A percentile compares a stretch with the other conserved stretches of the same genome.
These are phyloP conservation scores for Cordyceps cateniannulata DNA, from an alignment of 2,329 filamentous ascomycete genomes.

Conservation along the genomic window DNA sequence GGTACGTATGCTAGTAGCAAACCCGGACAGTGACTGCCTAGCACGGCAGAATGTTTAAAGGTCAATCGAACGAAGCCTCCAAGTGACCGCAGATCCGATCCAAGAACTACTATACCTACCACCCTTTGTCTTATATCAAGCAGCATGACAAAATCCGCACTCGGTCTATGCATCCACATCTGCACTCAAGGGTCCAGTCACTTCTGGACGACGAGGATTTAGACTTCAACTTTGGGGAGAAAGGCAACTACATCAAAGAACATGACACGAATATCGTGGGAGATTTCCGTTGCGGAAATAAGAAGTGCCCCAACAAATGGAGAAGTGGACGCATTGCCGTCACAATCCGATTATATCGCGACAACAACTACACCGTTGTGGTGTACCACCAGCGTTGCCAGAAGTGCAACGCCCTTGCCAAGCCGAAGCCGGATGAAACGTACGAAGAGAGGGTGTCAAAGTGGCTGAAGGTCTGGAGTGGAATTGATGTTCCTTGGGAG, in stretches of 20 bases:
- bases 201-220: slow-evolving; percentile 16
- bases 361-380: slow-evolving; percentile 27
- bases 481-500: slow-evolving; percentile 14
- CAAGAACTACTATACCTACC: too few relatives aligned
- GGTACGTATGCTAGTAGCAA: too few relatives aligned
- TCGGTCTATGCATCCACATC: slow-evolving; percentile 18
- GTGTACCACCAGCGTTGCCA: slow-evolving; percentile 33
- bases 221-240: slow-evolving; percentile 20
- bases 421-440: slow-evolving; percentile 19
- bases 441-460: slow-evolving; percentile 31
- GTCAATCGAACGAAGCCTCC: neutral
- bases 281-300: slow-evolving; percentile 25
- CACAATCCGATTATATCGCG: slow-evolving; percentile 25
- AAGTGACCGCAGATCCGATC: neutral
- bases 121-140: neutral
- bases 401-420: slow-evolving; percentile 22
- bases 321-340: slow-evolving; percentile 28
- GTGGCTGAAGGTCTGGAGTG: slow-evolving; percentile 23
- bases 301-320: slow-evolving; percentile 22
- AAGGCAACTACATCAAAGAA: slow-evolving; percentile 11
- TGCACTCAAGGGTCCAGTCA: slow-evolving; percentile 15
- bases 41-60: too few relatives aligned
- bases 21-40: too few relatives aligned
- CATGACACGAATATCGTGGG: slow-evolving; percentile 28
- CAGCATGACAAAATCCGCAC: neutral